phyloP scores from a whole-genome alignment of 2,329 filamentous ascomycete genomes.

The Colletotrichum eleusines region DNA sequence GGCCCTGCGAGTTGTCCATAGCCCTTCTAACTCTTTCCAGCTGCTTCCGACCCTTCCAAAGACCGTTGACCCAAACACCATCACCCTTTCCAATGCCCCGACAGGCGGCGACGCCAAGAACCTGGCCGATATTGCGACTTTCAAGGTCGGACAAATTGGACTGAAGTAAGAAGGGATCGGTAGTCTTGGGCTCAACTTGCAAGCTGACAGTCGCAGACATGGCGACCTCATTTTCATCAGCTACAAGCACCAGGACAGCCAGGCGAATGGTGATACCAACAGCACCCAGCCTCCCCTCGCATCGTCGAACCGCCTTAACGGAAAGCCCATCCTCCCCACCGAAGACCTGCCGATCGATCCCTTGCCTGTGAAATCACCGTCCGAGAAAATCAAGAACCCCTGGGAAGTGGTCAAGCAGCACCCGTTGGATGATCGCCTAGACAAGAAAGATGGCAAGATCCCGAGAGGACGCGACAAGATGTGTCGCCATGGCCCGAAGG shows the following conservation, averaged over 20 bases:
- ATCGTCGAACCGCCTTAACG: slow-evolving; percentile 79
- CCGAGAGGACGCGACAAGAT: slow-evolving; percentile 83
- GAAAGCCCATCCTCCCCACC: slow-evolving; percentile 76
- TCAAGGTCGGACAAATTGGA: slow-evolving; percentile 69
- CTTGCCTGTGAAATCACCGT: slow-evolving; percentile 63
- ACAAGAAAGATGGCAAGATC: slow-evolving; percentile 92
- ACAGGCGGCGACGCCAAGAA: slow-evolving; percentile 68
- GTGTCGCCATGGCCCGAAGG: slow-evolving; percentile 95
- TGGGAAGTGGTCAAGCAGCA: slow-evolving; percentile 96
- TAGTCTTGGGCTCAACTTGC: not conserved
- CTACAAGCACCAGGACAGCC: slow-evolving; percentile 74
- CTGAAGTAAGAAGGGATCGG: slow-evolving; percentile 60
- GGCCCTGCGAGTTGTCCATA: slow-evolving; percentile 30
- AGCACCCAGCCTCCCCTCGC: slow-evolving; percentile 50
- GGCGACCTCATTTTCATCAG: slow-evolving; percentile 91
- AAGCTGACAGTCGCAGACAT: slow-evolving; percentile 67
- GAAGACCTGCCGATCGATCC: slow-evolving; percentile 76
- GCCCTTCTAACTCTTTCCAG: slow-evolving; percentile 51
- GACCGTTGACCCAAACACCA: slow-evolving; percentile 70
- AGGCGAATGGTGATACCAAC: slow-evolving; percentile 51
- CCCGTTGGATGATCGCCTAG: slow-evolving; percentile 85
- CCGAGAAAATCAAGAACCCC: slow-evolving; percentile 81
- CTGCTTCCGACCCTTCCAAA: slow-evolving; percentile 69
- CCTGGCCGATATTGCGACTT: slow-evolving; percentile 68
- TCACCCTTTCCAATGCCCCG: slow-evolving; percentile 73